Evolutionary conservation across 306 rosid genomes (phyloP), one percentile per base, ranked within the genome.

Genomic region (Ziziphus jujuba): DNA sequence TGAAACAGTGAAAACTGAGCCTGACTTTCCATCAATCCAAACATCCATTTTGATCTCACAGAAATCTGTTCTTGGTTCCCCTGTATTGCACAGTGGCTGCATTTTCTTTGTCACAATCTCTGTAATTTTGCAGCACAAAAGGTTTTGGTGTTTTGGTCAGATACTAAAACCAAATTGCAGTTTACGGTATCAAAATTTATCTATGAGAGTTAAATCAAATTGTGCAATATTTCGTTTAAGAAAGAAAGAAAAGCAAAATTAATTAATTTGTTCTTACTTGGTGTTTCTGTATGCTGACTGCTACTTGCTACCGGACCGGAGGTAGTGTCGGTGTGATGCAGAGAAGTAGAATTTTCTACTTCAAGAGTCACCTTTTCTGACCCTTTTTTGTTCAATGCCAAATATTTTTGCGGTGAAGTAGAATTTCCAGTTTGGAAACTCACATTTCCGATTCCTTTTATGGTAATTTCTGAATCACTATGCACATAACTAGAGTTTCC

Each of bases 1-100:
- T 66, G 86, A 76, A 59, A 72, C 76, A 71, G 76, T 3, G 61
- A 75, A 77, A 54, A 89, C 87, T n/a, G 91, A 73, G 16, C 84
- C 77, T 34, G 89, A 79, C 22, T 77, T 83, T 51, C 84, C 88
- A 35, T 75, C 83, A 6, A 92, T 80, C 67, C 79, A 63, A 49
- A 77, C 79, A 21, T 86, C 84, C 49, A 76, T 81, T 49, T 48
- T 44, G 38, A 89, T 58, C 59, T 92, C 87, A 38, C 98, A 92
- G 54, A 71, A 85, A 40, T 84, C 91, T 31, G 92, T 84, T 67
- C 84, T 77, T 60, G 65, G 34, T 65, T 85, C 84, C 71, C 75
- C 74, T 51, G 61, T 35, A 38, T 66, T 76, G 80, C 96, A 92
- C 0, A 69, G 44, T 61, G 79, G 81, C 71, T 75, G 77, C 54